Percentiles rank a stretch among this genome's conserved stretches.
phyloP scores from a whole-genome alignment of 164 flowering plant genomes.

The Umbilicus rupestris region DNA sequence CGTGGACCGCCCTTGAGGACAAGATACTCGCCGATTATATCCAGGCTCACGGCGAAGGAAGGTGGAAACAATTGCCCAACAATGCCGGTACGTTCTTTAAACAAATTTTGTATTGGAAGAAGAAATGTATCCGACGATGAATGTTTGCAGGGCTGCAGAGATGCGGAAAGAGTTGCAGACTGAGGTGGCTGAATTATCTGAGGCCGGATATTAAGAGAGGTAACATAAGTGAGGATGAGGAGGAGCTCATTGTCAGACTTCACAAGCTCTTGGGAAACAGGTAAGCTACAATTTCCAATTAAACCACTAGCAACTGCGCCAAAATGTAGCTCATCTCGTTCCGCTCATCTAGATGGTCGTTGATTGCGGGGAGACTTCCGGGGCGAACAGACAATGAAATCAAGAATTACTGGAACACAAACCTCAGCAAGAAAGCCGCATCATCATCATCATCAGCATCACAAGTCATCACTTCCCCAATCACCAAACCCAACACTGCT shows the following conservation, averaged over 20 bases:
- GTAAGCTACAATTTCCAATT: background rate
- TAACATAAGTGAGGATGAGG: conserved; percentile 24
- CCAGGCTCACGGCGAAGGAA: conserved; percentile 26
- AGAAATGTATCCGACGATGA: background rate
- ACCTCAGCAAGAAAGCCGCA: conserved; percentile 17
- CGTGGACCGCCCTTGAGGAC: conserved; percentile 33
- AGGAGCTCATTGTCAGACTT: conserved; percentile 31
- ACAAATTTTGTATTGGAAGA: background rate
- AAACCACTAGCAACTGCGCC: background rate
- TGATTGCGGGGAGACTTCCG: conserved; percentile 36
- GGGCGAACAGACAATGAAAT: conserved; percentile 38
- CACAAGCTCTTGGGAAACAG: conserved; percentile 31
- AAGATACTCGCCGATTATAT: conserved; percentile 24
- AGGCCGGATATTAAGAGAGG: conserved; percentile 34
- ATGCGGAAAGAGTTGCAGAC: conserved; percentile 34
- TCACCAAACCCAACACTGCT: background rate
- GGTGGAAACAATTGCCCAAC: conserved; percentile 29
- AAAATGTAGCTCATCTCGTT: background rate
- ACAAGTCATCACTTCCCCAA: background rate
- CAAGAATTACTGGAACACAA: conserved; percentile 33
- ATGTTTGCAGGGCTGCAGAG: conserved; percentile 19
- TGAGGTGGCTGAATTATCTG: conserved; percentile 27
- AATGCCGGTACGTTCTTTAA: conserved; percentile 19
- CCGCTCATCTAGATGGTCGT: conserved; percentile 23
- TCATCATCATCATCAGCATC: background rate